Evolutionary conservation across 768 basidiomycete genomes (phyloP).

Genomic region (Agaricus subrufescens): DNA sequence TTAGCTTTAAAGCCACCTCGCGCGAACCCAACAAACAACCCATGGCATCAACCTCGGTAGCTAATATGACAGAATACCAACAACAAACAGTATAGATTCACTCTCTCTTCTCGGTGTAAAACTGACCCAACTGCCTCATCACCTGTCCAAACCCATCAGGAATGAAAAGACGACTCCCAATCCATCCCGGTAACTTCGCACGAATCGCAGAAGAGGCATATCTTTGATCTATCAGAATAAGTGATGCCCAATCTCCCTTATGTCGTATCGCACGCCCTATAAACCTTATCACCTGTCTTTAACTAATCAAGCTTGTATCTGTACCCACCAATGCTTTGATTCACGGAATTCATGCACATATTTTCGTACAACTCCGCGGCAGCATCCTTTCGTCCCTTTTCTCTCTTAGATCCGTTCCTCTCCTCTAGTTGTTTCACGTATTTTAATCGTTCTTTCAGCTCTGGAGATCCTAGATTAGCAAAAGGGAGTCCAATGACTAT

Average conservation of each 20-base stretch:
- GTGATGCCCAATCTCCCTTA: conserved; percentile 84
- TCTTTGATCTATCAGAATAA: conserved; percentile 82
- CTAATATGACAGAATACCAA: not conserved
- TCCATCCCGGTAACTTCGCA: conserved; percentile 88
- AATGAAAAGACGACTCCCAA: conserved; percentile 55
- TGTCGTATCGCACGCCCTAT: conserved; percentile 92
- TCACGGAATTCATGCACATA: conserved; percentile 91
- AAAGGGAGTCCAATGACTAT: conserved; percentile 90
- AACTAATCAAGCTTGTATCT: not conserved
- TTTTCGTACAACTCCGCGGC: conserved; percentile 86
- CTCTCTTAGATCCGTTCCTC: conserved; percentile 28
- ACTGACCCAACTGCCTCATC: conserved; percentile 61
- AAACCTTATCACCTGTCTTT: not conserved
- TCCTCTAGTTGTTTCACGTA: conserved; percentile 69
- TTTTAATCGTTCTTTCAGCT: conserved; percentile 87
- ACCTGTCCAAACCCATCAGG: conserved; percentile 68
- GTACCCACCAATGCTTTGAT: conserved; percentile 88
- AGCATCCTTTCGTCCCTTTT: conserved; percentile 52
- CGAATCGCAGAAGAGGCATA: conserved; percentile 68
- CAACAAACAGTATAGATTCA: not conserved
- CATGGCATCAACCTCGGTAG: no score
- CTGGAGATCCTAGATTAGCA: conserved; percentile 86
- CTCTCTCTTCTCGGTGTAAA: conserved; percentile 58
- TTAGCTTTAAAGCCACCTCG: no score
- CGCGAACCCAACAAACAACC: no score